These are phyloP conservation scores for Yarrowia sp. DNA, from an alignment of 805 yeast species.

Conservation along the genomic window DNA sequence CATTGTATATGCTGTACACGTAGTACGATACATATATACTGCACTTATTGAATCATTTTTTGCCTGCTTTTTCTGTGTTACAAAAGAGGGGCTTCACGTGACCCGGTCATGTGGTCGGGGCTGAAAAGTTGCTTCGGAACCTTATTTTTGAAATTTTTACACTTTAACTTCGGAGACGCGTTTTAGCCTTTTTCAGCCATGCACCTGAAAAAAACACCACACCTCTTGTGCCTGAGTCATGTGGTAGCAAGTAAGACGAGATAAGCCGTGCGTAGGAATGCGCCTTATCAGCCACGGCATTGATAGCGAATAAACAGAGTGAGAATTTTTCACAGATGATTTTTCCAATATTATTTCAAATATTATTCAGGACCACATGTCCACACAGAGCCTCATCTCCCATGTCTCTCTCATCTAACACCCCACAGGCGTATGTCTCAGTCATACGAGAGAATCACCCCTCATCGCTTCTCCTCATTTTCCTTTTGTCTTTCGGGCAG, in stretches of 20 bases:
- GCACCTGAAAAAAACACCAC: background rate
- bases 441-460: background rate
- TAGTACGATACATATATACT: too few relatives aligned
- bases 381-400: too few relatives aligned
- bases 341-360: too few relatives aligned
- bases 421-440: background rate
- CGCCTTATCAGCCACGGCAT: background rate
- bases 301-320: too few relatives aligned
- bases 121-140: background rate
- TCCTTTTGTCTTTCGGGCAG: background rate
- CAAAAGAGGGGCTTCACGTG: too few relatives aligned
- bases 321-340: too few relatives aligned
- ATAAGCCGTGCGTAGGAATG: background rate
- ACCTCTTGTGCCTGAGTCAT: background rate
- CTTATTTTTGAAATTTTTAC: background rate
- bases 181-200: background rate
- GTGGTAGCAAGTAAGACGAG: constrained; percentile 1
- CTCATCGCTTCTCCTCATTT: background rate
- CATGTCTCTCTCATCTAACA: too few relatives aligned
- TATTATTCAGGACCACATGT: too few relatives aligned
- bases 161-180: background rate
- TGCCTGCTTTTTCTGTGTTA: too few relatives aligned
- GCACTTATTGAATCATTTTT: too few relatives aligned
- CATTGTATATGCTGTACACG: too few relatives aligned
- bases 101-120: too few relatives aligned